Percentiles rank a stretch among this genome's conserved stretches.
phyloP scores from a whole-genome alignment of 345 rosid species.

The Murraya koenigii region DNA sequence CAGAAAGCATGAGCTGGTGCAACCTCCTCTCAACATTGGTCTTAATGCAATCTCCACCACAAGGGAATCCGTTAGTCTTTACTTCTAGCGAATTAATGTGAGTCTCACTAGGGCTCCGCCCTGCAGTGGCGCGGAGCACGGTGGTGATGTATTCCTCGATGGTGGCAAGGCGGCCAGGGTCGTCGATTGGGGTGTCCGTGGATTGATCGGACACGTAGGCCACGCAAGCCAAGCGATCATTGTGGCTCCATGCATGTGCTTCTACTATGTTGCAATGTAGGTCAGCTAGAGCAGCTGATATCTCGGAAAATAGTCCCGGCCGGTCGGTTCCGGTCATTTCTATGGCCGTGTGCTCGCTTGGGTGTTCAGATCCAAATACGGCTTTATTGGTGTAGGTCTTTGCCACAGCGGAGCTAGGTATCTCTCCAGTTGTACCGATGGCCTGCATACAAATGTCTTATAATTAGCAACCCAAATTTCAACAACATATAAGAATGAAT shows the following conservation, averaged over 20 bases:
- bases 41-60: conserved; percentile 40
- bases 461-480: too few relatives aligned
- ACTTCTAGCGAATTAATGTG: conserved; percentile 37
- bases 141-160: conserved; percentile 63
- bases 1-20: conserved; percentile 70
- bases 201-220: conserved; percentile 56
- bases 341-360: conserved; percentile 53
- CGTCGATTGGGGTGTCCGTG: conserved; percentile 49
- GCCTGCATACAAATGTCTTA: conserved; percentile 52
- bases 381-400: conserved; percentile 21
- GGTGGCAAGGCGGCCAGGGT: conserved; percentile 53
- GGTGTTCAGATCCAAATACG: conserved; percentile 16
- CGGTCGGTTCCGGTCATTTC: conserved; percentile 68
- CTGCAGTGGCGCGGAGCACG: conserved; percentile 43
- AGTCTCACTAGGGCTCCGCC: conserved; percentile 23
- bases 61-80: conserved; percentile 31
- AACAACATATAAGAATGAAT: not conserved
- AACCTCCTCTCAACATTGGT: conserved; percentile 61
- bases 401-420: conserved; percentile 21
- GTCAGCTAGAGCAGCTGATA: conserved; percentile 57
- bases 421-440: conserved; percentile 52
- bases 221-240: conserved; percentile 61
- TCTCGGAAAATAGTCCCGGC: conserved; percentile 80
- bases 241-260: conserved; percentile 88
- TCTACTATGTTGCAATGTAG: conserved; percentile 63